Conservation (phyloP, 495 filamentous ascomycete genomes). For the Neurospora sp. region DNA sequence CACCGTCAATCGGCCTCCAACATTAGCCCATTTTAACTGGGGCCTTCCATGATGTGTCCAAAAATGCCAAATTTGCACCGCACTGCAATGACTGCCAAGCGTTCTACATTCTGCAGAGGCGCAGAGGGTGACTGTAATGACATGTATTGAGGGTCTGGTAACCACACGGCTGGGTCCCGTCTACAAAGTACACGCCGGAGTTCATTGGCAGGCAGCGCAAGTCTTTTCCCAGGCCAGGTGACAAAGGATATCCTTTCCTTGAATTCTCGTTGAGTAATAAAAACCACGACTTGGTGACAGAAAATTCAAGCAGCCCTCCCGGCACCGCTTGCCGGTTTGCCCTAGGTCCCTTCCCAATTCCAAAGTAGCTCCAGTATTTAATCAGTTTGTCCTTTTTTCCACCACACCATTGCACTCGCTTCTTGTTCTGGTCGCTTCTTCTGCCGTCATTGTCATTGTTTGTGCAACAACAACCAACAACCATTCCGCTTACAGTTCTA, state of each 20-base stretch:
- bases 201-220: neutral
- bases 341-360: neutral
- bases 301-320: neutral
- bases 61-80: neutral
- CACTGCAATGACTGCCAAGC: neutral
- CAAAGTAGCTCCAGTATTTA: neutral
- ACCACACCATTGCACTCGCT: neutral
- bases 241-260: constrained; percentile 1
- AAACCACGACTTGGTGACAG: neutral
- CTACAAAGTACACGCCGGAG: neutral
- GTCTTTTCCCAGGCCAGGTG: constrained; percentile 3
- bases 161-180: neutral
- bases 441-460: neutral
- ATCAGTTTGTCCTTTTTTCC: neutral
- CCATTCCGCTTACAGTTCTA: neutral
- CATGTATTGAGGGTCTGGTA: neutral
- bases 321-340: neutral
- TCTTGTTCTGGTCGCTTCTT: neutral
- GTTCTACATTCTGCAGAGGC: neutral
- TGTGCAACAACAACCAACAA: neutral
- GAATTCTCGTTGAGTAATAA: constrained; percentile 3
- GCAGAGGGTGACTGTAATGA: neutral
- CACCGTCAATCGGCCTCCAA: neutral
- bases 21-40: neutral
- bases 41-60: neutral